A percentile compares a stretch with the other conserved stretches of the same genome.
Evolutionary conservation across 169 alveolate species (phyloP).

Genomic region (Theileria annulata): DNA sequence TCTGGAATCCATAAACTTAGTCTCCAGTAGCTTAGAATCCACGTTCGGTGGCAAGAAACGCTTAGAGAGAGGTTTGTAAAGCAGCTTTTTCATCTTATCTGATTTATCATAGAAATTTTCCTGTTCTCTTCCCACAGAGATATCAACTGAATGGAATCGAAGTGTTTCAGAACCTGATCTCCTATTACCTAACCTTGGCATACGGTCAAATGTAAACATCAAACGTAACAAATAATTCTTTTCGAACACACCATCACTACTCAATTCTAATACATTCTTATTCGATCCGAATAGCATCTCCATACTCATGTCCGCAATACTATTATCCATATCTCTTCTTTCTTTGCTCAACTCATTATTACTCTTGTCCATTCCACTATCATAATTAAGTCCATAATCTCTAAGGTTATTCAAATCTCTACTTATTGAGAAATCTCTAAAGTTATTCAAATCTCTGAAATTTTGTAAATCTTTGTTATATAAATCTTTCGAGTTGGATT

Average conservation of each 20-base stretch:
- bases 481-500: not conserved
- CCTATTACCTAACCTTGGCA: not conserved
- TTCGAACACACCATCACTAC: conserved; percentile 38
- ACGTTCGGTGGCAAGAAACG: not conserved
- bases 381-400: not conserved
- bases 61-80: not conserved
- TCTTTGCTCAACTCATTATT: not conserved
- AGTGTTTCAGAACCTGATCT: conserved; percentile 23
- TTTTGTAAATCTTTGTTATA: too few species aligned
- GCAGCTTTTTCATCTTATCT: conserved; percentile 19
- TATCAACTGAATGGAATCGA: conserved; percentile 22
- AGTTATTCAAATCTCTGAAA: too few species aligned
- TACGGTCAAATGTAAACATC: conserved; percentile 35
- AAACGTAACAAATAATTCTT: conserved; percentile 38
- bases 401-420: not conserved
- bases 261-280: conserved; percentile 25
- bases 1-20: not conserved
- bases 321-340: not conserved
- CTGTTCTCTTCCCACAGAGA: conserved; percentile 6
- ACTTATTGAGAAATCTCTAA: not conserved
- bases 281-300: conserved; percentile 13
- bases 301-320: not conserved
- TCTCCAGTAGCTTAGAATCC: not conserved
- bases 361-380: not conserved
- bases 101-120: conserved; percentile 12